Conservation (phyloP, 176 grass and related monocot species). For the Urochloa ruziziensis region DNA sequence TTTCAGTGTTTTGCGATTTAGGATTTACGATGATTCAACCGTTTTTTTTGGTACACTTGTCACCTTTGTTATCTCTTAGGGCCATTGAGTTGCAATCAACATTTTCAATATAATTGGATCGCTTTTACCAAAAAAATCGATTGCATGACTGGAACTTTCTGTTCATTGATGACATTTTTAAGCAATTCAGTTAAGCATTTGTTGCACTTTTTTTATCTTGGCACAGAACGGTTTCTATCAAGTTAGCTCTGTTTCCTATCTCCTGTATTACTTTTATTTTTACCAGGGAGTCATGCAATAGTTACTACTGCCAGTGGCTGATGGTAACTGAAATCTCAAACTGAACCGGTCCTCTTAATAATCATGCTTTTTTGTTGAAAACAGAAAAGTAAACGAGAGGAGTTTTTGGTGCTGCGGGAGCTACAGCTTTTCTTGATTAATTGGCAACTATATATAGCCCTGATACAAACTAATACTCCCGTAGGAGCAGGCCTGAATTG, state of each 20-base stretch:
- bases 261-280: not conserved
- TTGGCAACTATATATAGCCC: no score
- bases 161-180: not conserved
- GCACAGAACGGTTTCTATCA: not conserved
- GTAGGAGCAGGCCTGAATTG: no score
- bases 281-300: no score
- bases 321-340: constrained; percentile 2
- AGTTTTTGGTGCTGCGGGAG: no score
- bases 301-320: not conserved
- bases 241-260: not conserved
- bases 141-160: not conserved
- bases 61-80: not conserved
- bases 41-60: not conserved
- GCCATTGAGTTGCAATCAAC: not conserved
- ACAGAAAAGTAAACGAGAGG: no score
- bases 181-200: not conserved
- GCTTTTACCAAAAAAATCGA: no score
- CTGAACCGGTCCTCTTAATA: not conserved
- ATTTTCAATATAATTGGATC: constrained; percentile 5
- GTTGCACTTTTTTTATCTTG: not conserved
- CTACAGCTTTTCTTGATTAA: no score
- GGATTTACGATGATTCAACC: not conserved
- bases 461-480: no score
- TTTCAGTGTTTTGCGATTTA: not conserved
- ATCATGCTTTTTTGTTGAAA: no score